Conservation (phyloP, 2,329 filamentous ascomycete genomes). For the Metarhizium sp. region DNA sequence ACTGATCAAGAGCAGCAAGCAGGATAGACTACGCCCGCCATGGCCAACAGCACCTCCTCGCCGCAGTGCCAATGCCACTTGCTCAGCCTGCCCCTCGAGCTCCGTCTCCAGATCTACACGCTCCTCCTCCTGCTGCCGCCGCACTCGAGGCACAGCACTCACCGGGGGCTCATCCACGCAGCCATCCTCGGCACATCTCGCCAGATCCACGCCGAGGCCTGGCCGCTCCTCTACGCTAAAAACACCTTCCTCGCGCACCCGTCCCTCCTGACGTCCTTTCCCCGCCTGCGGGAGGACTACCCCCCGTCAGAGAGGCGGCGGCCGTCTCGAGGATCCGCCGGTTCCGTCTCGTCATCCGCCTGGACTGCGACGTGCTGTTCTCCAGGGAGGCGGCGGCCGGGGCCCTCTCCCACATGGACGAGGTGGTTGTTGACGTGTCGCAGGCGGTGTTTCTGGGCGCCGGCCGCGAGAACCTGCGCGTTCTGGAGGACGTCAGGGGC, state of each 20-base stretch:
- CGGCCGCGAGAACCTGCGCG: conserved; percentile 25
- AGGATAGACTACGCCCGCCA: background rate
- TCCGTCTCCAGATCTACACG: conserved; percentile 36
- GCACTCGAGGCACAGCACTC: conserved; percentile 13
- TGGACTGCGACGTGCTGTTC: conserved; percentile 29
- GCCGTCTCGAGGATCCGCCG: conserved; percentile 25
- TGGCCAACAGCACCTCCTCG: background rate
- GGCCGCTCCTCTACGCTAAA: conserved; percentile 28
- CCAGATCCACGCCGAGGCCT: conserved; percentile 31
- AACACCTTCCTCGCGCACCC: conserved; percentile 36
- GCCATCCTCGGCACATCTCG: conserved; percentile 30
- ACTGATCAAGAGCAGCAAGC: too few species aligned
- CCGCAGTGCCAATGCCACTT: conserved; percentile 12
- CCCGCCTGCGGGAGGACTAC: conserved; percentile 26
- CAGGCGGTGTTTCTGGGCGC: conserved; percentile 29
- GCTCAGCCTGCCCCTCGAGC: conserved; percentile 33
- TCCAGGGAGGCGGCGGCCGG: conserved; percentile 18
- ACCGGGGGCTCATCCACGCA: conserved; percentile 18
- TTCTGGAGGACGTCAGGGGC: conserved; percentile 33
- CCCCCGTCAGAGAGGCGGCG: conserved; percentile 20
- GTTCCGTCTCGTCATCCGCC: conserved; percentile 29
- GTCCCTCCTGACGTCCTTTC: conserved; percentile 29
- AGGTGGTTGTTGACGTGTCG: conserved; percentile 29
- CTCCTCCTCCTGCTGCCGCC: conserved; percentile 30
- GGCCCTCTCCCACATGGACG: conserved; percentile 27